These are phyloP conservation scores for Aeschynomene evenia DNA, from an alignment of 306 rosid genomes.

Conservation along the genomic window DNA sequence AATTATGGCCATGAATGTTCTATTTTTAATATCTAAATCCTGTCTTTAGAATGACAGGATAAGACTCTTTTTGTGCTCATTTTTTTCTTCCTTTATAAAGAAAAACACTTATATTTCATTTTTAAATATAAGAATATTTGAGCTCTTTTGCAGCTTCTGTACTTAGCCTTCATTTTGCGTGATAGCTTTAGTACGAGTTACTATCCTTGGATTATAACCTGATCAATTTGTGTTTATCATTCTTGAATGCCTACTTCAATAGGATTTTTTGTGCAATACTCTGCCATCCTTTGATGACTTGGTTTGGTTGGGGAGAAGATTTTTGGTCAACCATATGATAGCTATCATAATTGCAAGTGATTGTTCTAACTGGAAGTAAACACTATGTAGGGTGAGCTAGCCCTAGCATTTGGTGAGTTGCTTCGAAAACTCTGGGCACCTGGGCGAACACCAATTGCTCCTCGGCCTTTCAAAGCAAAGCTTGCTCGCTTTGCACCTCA, in stretches of 20 bases:
- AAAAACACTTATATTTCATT: constrained; percentile 1
- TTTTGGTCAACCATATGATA: constrained; percentile 4
- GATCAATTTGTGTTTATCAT: constrained; percentile 12
- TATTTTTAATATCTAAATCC: not conserved
- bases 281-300: constrained; percentile 20
- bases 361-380: constrained; percentile 30
- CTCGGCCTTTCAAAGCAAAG: constrained; percentile 87
- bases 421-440: constrained; percentile 98
- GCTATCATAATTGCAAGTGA: not conserved
- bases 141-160: not conserved
- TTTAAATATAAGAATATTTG: constrained; percentile 7
- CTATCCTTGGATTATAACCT: not conserved
- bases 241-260: constrained; percentile 2
- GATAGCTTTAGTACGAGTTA: not conserved
- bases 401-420: constrained; percentile 94
- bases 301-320: constrained; percentile 16
- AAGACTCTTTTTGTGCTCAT: not conserved
- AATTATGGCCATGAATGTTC: not conserved
- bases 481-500: constrained; percentile 99
- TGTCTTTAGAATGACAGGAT: constrained; percentile 3
- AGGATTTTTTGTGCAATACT: constrained; percentile 1
- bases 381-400: constrained; percentile 78
- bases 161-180: not conserved
- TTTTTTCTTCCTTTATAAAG: constrained; percentile 4
- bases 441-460: constrained; percentile 88